Percentiles rank a stretch among this genome's conserved stretches.
These are phyloP conservation scores for Psilocybe tampanensis DNA, from an alignment of 768 basidiomycete species.

Conservation along the genomic window DNA sequence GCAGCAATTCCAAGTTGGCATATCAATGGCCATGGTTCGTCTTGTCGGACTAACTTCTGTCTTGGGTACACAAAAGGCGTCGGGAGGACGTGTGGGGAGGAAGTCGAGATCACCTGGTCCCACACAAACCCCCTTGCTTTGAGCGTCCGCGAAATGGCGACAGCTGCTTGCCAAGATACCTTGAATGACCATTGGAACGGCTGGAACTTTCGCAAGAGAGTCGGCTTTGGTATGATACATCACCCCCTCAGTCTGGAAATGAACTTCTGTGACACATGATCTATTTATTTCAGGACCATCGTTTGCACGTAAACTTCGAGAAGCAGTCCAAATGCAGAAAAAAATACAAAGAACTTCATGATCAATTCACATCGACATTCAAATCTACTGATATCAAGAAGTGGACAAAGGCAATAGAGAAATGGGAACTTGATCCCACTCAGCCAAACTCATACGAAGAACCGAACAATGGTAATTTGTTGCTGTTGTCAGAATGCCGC, in stretches of 20 bases:
- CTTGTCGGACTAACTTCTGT: constrained; percentile 31
- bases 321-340: constrained; percentile 5
- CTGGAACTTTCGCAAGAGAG: constrained; percentile 35
- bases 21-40: constrained; percentile 30
- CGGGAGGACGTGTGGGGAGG: constrained; percentile 32
- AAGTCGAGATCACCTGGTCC: constrained; percentile 39
- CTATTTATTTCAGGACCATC: not conserved
- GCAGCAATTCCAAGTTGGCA: constrained; percentile 40
- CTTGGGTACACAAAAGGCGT: constrained; percentile 30
- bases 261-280: not conserved
- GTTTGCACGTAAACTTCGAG: constrained; percentile 2
- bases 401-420: constrained; percentile 9
- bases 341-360: constrained; percentile 4
- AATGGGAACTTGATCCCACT: constrained; percentile 6
- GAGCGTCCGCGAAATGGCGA: constrained; percentile 39
- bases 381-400: not conserved
- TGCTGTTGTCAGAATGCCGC: no score
- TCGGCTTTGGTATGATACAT: constrained; percentile 16
- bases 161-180: constrained; percentile 30
- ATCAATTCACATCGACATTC: constrained; percentile 7
- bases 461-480: constrained; percentile 2
- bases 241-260: not conserved
- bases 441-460: constrained; percentile 17
- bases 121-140: constrained; percentile 29
- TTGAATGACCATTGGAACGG: constrained; percentile 40